Conservation (phyloP, 2,329 filamentous ascomycete species). For the Alternaria sp. region DNA sequence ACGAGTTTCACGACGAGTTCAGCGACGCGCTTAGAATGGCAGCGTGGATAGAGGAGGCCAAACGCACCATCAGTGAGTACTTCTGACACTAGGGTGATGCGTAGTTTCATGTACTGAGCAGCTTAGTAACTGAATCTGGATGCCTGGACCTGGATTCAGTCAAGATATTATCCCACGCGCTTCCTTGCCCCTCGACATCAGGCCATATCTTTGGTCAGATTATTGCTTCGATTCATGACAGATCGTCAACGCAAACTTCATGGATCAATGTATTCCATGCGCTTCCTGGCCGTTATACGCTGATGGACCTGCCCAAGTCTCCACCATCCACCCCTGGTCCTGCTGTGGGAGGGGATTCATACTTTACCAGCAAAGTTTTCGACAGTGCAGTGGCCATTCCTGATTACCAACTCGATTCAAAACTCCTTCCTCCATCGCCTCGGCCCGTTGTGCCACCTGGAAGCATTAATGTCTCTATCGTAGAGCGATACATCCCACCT, state of each 20-base stretch:
- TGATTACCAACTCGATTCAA: conserved; percentile 65
- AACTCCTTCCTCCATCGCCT: conserved; percentile 61
- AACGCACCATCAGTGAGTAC: conserved; percentile 47
- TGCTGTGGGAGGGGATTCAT: conserved; percentile 63
- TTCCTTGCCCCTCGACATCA: conserved; percentile 63
- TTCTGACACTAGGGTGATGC: not conserved
- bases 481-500: conserved; percentile 73
- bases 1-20: conserved; percentile 29
- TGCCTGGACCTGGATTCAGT: conserved; percentile 54
- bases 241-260: conserved; percentile 61
- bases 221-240: conserved; percentile 64
- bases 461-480: conserved; percentile 67
- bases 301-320: conserved; percentile 69
- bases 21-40: conserved; percentile 37
- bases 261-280: conserved; percentile 73
- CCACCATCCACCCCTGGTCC: conserved; percentile 67
- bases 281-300: conserved; percentile 68
- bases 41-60: conserved; percentile 42
- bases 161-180: conserved; percentile 68
- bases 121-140: conserved; percentile 44
- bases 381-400: conserved; percentile 68
- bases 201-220: conserved; percentile 64
- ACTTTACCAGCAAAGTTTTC: conserved; percentile 70
- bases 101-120: conserved; percentile 15
- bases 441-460: conserved; percentile 67